Base-by-base conservation (phyloP, 441 rosid species). In the Corymbia calophylla region DNA sequence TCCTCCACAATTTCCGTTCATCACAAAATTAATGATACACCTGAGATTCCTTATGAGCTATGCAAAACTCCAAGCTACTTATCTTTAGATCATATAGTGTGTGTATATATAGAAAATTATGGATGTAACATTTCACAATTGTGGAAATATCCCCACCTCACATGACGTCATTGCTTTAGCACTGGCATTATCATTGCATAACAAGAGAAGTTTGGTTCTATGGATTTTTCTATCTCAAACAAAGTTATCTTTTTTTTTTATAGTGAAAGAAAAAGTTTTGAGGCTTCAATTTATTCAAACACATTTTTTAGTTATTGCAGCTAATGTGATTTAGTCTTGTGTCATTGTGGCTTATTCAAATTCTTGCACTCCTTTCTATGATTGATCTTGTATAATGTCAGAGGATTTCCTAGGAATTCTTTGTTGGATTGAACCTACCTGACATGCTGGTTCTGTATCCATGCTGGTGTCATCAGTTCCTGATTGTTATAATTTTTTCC, bases 391-490 rank as follows among this genome's bases (percentile, higher is more conserved):
- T 73, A 10, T 39, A 39, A 25, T 73, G 82, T 73, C 82, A 73
- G 82, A 39, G 29, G 82, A 35, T 39, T 73, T 73, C 49, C 82
- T 47, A 21, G 7, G n/a, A 11, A 56, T 29, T 88, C 49, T 77
- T 77, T 16, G 58, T 55, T 73, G 82, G 82, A 39, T 73, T 21
- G 82, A 73, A 51, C 51, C 49, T 39, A 73, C 82, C 82, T 73
- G 82, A 39, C 82, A 21, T 73, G 82, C 82, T 5, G 17, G 49
- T 73, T 73, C 82, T 73, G n/a, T 73, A 73, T 90, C 91, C 66
- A 86, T 90, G 91, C 49, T 89, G 81, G 35, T 35, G 87, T 92
- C 86, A 39, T 90, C 54, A 90, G 81, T 62, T 81, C 73, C 90
- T 80, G 55, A 87, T 87, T 48, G 87, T 89, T 86, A 85, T 89